Evolutionary conservation across 2,329 filamentous ascomycete species (phyloP).

Genomic region (Claviceps quebecensis): DNA sequence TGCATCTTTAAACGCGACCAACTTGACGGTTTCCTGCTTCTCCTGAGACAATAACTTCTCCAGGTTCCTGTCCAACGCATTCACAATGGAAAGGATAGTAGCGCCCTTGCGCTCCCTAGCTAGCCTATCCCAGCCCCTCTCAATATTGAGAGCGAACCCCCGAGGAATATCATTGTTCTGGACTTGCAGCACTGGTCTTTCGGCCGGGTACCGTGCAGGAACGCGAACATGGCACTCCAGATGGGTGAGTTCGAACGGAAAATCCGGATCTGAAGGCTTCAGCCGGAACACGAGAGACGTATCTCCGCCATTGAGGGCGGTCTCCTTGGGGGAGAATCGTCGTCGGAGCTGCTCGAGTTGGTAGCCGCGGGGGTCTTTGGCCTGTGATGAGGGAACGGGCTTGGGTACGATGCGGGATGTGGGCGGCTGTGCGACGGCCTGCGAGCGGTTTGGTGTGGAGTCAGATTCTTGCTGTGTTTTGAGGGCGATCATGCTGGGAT

Average conservation of each 20-base stretch:
- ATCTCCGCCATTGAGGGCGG: conserved; percentile 29
- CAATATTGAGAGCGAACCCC: conserved; percentile 63
- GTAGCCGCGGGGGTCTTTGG: conserved; percentile 55
- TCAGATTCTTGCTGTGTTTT: conserved; percentile 14
- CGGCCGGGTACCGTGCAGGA: conserved; percentile 47
- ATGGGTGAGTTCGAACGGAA: conserved; percentile 60
- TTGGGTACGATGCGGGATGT: conserved; percentile 43
- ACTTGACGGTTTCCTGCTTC: conserved; percentile 58
- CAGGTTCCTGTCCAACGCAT: conserved; percentile 57
- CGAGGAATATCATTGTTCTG: conserved; percentile 55
- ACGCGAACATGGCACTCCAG: conserved; percentile 56
- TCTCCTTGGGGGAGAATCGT: conserved; percentile 42
- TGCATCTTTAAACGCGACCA: conserved; percentile 47
- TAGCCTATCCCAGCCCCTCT: conserved; percentile 56
- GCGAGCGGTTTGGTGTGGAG: conserved; percentile 21
- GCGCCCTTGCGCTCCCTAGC: conserved; percentile 37
- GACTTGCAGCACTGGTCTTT: conserved; percentile 45
- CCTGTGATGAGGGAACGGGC: conserved; percentile 51
- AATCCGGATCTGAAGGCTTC: conserved; percentile 66
- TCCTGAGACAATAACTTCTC: conserved; percentile 55
- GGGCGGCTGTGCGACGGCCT: conserved; percentile 32
- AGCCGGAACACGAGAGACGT: conserved; percentile 51
- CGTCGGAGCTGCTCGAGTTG: conserved; percentile 60
- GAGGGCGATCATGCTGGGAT: conserved; percentile 24
- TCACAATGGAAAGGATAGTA: conserved; percentile 53